Evolutionary conservation across 345 rosid genomes (phyloP).

Genomic region (Arabis alpina): DNA sequence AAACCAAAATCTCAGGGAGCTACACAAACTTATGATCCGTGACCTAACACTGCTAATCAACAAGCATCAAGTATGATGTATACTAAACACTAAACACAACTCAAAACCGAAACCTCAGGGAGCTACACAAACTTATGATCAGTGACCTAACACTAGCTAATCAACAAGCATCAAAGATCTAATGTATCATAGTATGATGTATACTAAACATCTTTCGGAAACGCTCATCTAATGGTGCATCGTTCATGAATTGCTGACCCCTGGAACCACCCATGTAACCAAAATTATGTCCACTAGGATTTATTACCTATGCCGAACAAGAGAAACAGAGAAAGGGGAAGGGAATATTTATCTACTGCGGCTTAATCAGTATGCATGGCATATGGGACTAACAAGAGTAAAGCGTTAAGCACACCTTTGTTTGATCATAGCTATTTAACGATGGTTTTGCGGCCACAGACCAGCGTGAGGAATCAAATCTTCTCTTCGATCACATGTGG

Average conservation of each 20-base stretch:
- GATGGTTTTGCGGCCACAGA: conserved; percentile 55
- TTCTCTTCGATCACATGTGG: too few relatives aligned
- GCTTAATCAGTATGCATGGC: conserved; percentile 14
- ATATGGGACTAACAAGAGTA: conserved; percentile 33
- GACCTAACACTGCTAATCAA: too few relatives aligned
- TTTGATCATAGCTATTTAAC: conserved; percentile 42
- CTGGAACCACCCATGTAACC: conserved; percentile 55
- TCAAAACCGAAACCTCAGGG: too few relatives aligned
- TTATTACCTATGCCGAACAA: conserved; percentile 54
- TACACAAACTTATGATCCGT: too few relatives aligned
- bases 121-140: too few relatives aligned
- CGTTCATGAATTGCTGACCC: conserved; percentile 48
- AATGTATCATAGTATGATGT: too few relatives aligned
- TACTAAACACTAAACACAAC: too few relatives aligned
- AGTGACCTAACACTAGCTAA: too few relatives aligned
- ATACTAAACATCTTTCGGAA: too few relatives aligned
- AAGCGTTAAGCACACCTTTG: conserved; percentile 57
- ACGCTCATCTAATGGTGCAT: conserved; percentile 58
- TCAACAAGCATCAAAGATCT: too few relatives aligned
- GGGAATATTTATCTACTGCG: conserved; percentile 32
- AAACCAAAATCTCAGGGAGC: too few relatives aligned
- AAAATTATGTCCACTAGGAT: conserved; percentile 48
- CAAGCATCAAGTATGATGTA: too few relatives aligned
- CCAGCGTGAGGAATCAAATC: conserved; percentile 51
- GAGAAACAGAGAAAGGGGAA: conserved; percentile 29